A percentile compares a stretch with the other conserved stretches of the same genome.
These are phyloP conservation scores for Jacaranda mimosifolia DNA, from an alignment of 257 asterid species.

Conservation along the genomic window DNA sequence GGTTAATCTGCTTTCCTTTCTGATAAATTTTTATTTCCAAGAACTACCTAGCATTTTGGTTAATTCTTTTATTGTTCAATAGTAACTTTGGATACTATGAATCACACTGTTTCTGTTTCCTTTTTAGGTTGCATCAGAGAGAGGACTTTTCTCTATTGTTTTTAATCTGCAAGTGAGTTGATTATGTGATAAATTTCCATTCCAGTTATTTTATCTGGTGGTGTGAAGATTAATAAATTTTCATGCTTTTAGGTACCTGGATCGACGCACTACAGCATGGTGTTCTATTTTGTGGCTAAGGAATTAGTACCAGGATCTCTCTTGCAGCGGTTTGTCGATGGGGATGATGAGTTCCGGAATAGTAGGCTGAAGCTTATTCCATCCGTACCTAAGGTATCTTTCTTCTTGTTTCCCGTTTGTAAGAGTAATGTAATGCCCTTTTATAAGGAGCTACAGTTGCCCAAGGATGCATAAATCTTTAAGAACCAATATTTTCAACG, in stretches of 20 bases:
- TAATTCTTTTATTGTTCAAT: constrained; percentile 9
- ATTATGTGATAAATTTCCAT: constrained; percentile 27
- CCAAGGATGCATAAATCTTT: background rate
- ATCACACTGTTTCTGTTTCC: constrained; percentile 29
- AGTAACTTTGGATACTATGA: constrained; percentile 15
- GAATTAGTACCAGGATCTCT: constrained; percentile 81
- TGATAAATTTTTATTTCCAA: background rate
- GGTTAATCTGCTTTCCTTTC: constrained; percentile 32
- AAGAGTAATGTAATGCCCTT: constrained; percentile 10
- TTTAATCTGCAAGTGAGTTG: constrained; percentile 93
- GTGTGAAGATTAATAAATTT: constrained; percentile 28
- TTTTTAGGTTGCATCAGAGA: constrained; percentile 91
- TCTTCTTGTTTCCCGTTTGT: constrained; percentile 21
- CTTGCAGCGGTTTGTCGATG: constrained; percentile 91
- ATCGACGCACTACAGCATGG: constrained; percentile 98
- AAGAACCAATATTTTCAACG: constrained; percentile 4
- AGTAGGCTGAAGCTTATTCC: constrained; percentile 97
- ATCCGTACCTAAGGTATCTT: constrained; percentile 92
- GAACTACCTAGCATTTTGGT: constrained; percentile 2
- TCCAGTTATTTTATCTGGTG: constrained; percentile 31
- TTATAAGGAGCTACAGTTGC: constrained; percentile 8
- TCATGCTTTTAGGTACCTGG: constrained; percentile 81
- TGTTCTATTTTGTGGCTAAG: constrained; percentile 84
- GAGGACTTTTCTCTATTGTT: constrained; percentile 82
- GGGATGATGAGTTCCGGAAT: constrained; percentile 96